Evolutionary conservation across 441 rosid genomes (phyloP), one percentile per base, ranked within the genome.

Genomic region (Aquilaria agallochum): DNA sequence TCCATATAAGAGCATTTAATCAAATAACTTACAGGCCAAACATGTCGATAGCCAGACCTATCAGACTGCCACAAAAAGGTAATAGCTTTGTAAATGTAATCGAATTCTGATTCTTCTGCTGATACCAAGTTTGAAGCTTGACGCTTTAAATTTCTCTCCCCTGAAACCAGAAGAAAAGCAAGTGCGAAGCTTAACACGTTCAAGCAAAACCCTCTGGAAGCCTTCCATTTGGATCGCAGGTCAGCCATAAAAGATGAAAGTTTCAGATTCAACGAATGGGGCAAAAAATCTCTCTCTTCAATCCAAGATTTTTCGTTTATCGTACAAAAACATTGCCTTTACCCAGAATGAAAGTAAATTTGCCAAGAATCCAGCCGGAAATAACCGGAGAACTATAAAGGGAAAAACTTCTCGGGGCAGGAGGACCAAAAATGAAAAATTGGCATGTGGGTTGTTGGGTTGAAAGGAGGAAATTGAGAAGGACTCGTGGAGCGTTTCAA

Each of bases 21-120:
- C 6, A 36, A 3, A 36, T 5, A n/a, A 36, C 55, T 72, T 72
- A 74, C 77, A 46, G 84, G 81, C 82, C 78, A 80, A 68, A 77
- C 78, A 70, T 77, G 84, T 31, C 65, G 72, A 34, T 77, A 68
- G 3, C 64, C 78, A 10, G 69, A 70, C 30, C 52, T 58, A 11
- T 73, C 68, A 11, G 74, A 53, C 55, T 61, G 68, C 73, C 73
- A 63, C 54, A 73, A 52, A 60, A 60, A 71, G 31, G 67, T 52
- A 20, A 58, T 61, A 0, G 65, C 73, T 52, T 40, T 64, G 63
- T 53, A 20, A 47, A 73, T 45, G 55, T 42, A 31, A 44, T 60
- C 45, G n/a, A 59, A 30, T 9, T 53, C 53, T 13, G 63, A 27
- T 10, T 50, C 62, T 12, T 47, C 58, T 40, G 57, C 9, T 60